Percentiles rank a stretch among this genome's conserved stretches.
Conservation (phyloP, 352 stramenopile species). For the Phytophthora cajani region DNA sequence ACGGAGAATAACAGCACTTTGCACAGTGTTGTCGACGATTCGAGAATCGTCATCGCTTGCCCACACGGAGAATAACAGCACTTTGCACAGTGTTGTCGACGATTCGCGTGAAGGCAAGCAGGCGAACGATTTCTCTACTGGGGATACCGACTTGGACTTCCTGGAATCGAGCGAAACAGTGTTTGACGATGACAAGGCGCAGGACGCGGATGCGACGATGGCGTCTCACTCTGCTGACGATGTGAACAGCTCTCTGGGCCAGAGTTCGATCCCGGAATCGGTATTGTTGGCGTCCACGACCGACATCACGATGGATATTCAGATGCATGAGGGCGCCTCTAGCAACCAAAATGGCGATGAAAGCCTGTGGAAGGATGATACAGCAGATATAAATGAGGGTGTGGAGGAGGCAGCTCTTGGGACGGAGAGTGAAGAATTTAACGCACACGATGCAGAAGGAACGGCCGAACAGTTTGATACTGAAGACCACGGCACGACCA, state of each 20-base stretch:
- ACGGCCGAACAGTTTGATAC: background rate
- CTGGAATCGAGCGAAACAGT: slow-evolving; percentile 23
- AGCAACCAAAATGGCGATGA: slow-evolving; percentile 12
- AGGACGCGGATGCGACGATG: background rate
- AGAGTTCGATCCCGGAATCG: slow-evolving; percentile 6
- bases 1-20: background rate
- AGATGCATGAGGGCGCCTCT: slow-evolving; percentile 27
- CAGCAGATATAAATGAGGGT: background rate
- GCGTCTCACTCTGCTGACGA: background rate
- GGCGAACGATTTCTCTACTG: slow-evolving; percentile 9
- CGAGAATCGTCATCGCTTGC: background rate
- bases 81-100: background rate
- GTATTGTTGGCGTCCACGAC: slow-evolving; percentile 23
- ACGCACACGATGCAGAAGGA: background rate
- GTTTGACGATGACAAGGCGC: slow-evolving; percentile 21
- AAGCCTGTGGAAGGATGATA: background rate
- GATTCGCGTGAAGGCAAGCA: background rate
- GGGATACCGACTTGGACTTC: slow-evolving; percentile 36
- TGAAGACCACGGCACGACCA: slow-evolving; percentile 4
- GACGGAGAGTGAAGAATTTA: background rate
- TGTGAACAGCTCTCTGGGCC: background rate
- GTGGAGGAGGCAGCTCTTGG: background rate
- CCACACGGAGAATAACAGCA: background rate
- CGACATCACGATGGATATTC: slow-evolving; percentile 65
- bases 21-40: background rate